phyloP scores from a whole-genome alignment of 2,329 filamentous ascomycete species.

The Epicoccum nigrum region DNA sequence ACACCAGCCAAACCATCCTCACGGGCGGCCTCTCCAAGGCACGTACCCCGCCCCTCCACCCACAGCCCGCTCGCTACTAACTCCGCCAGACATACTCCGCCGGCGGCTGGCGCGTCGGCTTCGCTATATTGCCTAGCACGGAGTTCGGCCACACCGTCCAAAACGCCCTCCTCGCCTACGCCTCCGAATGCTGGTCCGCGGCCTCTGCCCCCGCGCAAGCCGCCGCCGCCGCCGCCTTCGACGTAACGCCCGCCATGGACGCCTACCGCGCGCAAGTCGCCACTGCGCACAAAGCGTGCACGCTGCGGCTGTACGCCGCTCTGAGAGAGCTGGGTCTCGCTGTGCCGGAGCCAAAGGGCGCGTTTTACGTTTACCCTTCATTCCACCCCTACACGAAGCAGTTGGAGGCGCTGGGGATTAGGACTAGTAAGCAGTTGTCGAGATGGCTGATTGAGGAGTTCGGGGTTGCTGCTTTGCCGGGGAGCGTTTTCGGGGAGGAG shows the following conservation, averaged over 20 bases:
- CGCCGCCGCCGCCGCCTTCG: constrained; percentile 6
- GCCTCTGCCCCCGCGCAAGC: constrained; percentile 8
- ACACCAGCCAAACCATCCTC: neutral
- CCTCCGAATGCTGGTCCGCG: constrained; percentile 12
- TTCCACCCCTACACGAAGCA: constrained; percentile 1
- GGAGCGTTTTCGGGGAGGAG: constrained; percentile 5
- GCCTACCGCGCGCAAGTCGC: constrained; percentile 1
- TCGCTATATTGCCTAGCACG: constrained; percentile 3
- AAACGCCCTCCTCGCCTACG: constrained; percentile 6
- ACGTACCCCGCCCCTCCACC: neutral
- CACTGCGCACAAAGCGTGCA: neutral
- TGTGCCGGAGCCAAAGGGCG: constrained; percentile 4
- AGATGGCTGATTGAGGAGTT: constrained; percentile 5
- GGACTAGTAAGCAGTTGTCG: neutral
- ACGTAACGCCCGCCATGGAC: constrained; percentile 4
- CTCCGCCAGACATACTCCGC: constrained; percentile 3
- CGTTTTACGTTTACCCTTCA: constrained; percentile 10
- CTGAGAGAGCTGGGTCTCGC: constrained; percentile 4
- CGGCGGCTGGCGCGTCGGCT: constrained; percentile 7
- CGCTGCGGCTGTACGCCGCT: neutral
- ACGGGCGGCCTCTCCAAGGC: constrained; percentile 10
- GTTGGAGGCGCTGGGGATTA: neutral
- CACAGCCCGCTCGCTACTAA: neutral
- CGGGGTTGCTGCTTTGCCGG: constrained; percentile 6
- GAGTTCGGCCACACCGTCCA: constrained; percentile 1